These are phyloP conservation scores for Avicennia marina DNA, from an alignment of 257 asterid genomes.

Conservation along the genomic window DNA sequence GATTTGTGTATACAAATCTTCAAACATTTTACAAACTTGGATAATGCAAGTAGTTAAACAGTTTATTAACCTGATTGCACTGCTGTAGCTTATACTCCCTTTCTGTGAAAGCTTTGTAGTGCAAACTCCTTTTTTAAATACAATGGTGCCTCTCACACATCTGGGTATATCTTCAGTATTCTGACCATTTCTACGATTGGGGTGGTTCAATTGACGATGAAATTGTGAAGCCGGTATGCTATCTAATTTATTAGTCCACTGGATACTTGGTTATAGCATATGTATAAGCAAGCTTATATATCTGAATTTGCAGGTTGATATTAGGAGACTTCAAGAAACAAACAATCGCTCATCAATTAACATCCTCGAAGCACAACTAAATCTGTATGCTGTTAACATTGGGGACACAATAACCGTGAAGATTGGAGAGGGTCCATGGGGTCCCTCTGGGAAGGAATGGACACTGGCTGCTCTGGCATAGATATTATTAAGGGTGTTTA, in stretches of 20 bases:
- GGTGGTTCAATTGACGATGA: constrained; percentile 59
- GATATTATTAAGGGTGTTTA: no score
- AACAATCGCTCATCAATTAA: constrained; percentile 64
- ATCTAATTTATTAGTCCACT: neutral
- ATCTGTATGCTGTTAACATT: constrained; percentile 74
- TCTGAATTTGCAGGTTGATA: constrained; percentile 47
- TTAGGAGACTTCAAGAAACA: constrained; percentile 61
- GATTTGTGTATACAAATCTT: no score
- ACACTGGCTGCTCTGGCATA: constrained; percentile 56
- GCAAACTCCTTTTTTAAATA: neutral
- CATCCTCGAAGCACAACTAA: constrained; percentile 69
- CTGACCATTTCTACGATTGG: constrained; percentile 77
- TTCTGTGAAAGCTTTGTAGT: neutral
- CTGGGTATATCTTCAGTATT: constrained; percentile 88
- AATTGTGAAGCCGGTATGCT: constrained; percentile 79
- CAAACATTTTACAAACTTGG: no score
- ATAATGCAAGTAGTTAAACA: no score
- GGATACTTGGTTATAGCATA: neutral
- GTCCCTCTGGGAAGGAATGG: constrained; percentile 89
- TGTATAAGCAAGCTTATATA: neutral
- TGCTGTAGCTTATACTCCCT: no score
- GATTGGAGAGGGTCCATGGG: constrained; percentile 92
- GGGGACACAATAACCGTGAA: constrained; percentile 79
- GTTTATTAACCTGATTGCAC: no score
- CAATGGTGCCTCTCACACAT: constrained; percentile 93